Evolutionary conservation across 2,329 filamentous ascomycete genomes (phyloP).

Genomic region (Monilinia aucupariae): DNA sequence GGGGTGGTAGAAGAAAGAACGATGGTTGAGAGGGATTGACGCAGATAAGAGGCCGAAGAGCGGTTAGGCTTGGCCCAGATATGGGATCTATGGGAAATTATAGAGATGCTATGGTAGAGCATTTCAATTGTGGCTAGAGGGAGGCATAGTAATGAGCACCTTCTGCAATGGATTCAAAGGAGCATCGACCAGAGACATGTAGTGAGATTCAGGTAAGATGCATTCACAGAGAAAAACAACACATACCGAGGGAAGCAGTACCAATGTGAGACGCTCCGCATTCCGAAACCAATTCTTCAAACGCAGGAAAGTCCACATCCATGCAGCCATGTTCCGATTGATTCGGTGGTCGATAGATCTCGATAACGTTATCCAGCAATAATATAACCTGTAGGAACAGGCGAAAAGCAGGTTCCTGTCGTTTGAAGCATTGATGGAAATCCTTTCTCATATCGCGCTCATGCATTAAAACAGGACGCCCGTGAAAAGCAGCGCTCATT

Average conservation of each 20-base stretch:
- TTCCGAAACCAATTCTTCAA: conserved; percentile 32
- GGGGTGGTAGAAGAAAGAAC: conserved; percentile 22
- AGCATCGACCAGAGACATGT: too few species aligned
- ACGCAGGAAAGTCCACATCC: conserved; percentile 28
- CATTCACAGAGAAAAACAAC: neutral
- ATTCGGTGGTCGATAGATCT: conserved; percentile 50
- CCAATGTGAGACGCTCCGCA: conserved; percentile 22
- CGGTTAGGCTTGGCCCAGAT: conserved; percentile 22
- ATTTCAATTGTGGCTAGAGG: conserved; percentile 52
- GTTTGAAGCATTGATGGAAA: conserved; percentile 45
- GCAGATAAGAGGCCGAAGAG: conserved; percentile 25
- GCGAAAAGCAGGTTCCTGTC: conserved; percentile 50
- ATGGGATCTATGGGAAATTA: conserved; percentile 51
- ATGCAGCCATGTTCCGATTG: conserved; percentile 32
- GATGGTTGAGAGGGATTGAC: conserved; percentile 25
- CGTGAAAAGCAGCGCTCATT: conserved; percentile 55
- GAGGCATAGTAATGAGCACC: neutral
- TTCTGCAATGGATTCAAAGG: neutral
- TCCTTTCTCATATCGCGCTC: conserved; percentile 54
- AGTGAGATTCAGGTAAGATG: too few species aligned
- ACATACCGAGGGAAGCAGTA: conserved; percentile 22
- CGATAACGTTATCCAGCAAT: conserved; percentile 54
- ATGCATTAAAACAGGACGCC: conserved; percentile 54
- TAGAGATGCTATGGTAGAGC: conserved; percentile 59
- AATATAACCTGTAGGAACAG: conserved; percentile 50